A percentile compares a stretch with the other conserved stretches of the same genome.
phyloP scores from a whole-genome alignment of 1,139 yeast genomes.

The Blastobotrys persicus region DNA sequence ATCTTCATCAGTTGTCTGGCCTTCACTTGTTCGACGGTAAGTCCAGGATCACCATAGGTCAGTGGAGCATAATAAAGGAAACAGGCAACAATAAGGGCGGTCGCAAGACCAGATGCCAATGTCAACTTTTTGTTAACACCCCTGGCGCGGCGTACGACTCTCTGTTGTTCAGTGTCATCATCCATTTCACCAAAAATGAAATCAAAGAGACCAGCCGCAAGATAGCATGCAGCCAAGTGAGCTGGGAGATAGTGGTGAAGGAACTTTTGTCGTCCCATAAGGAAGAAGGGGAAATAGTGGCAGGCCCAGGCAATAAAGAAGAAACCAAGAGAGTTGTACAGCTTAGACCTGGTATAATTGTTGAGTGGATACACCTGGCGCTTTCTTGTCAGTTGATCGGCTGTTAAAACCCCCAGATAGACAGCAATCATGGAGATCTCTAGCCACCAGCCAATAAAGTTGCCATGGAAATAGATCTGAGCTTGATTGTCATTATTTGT shows the following conservation, averaged over 20 bases:
- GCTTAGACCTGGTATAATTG: constrained; percentile 62
- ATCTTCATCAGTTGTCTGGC: constrained; percentile 82
- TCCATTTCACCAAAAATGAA: constrained; percentile 62
- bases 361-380: constrained; percentile 62
- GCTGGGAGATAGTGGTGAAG: constrained; percentile 98
- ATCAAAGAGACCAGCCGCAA: constrained; percentile 81
- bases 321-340: constrained; percentile 81
- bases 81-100: constrained; percentile 54
- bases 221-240: constrained; percentile 81
- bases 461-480: constrained; percentile 90
- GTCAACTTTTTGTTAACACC: constrained; percentile 26
- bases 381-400: constrained; percentile 76
- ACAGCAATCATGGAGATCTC: constrained; percentile 68
- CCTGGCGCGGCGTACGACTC: constrained; percentile 4
- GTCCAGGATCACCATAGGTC: constrained; percentile 73
- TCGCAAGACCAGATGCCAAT: constrained; percentile 43
- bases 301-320: constrained; percentile 92
- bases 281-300: constrained; percentile 65
- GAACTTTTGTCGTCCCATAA: constrained; percentile 94
- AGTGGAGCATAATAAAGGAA: constrained; percentile 79
- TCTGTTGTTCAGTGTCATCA: constrained; percentile 26
- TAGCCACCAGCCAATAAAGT: constrained; percentile 89
- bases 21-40: constrained; percentile 61
- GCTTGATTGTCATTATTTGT: constrained; percentile 56
- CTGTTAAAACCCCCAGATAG: constrained; percentile 59